phyloP scores from a whole-genome alignment of 257 asterid species.

The Solanum lignicaule region DNA sequence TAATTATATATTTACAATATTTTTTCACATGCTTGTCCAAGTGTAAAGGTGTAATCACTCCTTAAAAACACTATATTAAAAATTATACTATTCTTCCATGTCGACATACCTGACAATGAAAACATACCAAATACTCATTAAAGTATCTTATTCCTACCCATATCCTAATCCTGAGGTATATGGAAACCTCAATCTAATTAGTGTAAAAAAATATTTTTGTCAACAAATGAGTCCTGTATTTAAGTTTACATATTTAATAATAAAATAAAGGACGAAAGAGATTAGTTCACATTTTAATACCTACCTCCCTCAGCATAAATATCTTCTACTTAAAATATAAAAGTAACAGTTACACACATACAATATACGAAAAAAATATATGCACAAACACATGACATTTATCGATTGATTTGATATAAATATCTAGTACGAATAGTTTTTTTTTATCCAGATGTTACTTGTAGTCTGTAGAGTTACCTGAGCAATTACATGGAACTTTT shows the following conservation, averaged over 20 bases:
- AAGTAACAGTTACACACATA: not conserved
- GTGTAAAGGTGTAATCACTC: not conserved
- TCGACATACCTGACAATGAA: not conserved
- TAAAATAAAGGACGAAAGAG: not conserved
- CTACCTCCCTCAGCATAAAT: not conserved
- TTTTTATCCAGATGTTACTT: not conserved
- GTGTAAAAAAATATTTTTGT: not conserved
- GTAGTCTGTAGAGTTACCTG: not conserved
- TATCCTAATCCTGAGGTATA: not conserved
- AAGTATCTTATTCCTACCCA: not conserved
- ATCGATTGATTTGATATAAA: not conserved
- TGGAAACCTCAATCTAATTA: not conserved
- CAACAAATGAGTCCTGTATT: not conserved
- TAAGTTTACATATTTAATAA: not conserved
- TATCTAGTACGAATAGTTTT: rapidly evolving
- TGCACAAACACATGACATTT: not conserved
- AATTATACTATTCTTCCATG: not conserved
- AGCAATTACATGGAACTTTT: not conserved
- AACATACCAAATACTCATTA: not conserved
- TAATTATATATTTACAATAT: not conserved
- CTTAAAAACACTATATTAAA: not conserved
- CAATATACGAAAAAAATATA: not conserved
- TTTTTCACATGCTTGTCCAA: not conserved
- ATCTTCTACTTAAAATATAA: not conserved
- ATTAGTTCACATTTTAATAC: not conserved